Percentiles rank a stretch among this genome's conserved stretches.
Conservation (phyloP, 192 early-diverging fungal genomes). For the Coemansia sp. region DNA sequence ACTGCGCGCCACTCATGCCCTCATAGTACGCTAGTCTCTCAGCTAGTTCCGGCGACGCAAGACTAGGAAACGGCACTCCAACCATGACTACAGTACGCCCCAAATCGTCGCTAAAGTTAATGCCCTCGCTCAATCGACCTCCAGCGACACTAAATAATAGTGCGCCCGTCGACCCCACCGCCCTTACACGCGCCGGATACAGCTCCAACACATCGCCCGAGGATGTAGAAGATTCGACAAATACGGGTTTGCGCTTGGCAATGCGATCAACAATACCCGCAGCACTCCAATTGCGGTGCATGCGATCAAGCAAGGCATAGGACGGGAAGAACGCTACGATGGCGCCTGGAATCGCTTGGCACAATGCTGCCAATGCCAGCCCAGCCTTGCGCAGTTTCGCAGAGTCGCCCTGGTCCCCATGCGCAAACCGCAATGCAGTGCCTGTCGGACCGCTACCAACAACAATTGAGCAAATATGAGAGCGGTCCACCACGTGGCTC, state of each 20-base stretch:
- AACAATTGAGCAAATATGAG: slow-evolving; percentile 57
- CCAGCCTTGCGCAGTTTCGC: slow-evolving; percentile 69
- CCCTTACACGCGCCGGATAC: slow-evolving; percentile 60
- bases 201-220: slow-evolving; percentile 60
- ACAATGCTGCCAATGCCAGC: slow-evolving; percentile 67
- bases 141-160: slow-evolving; percentile 88
- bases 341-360: slow-evolving; percentile 76
- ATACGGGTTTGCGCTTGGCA: slow-evolving; percentile 67
- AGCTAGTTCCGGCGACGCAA: slow-evolving; percentile 70
- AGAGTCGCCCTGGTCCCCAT: slow-evolving; percentile 20
- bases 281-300: slow-evolving; percentile 58
- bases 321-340: slow-evolving; percentile 89
- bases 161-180: slow-evolving; percentile 57
- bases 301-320: slow-evolving; percentile 72
- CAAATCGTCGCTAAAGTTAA: slow-evolving; percentile 86
- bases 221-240: slow-evolving; percentile 65
- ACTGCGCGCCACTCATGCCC: background rate
- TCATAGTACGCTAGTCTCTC: slow-evolving; percentile 54
- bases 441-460: slow-evolving; percentile 68
- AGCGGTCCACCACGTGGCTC: slow-evolving; percentile 80
- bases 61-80: slow-evolving; percentile 85
- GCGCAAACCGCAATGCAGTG: slow-evolving; percentile 69
- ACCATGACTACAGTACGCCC: slow-evolving; percentile 86
- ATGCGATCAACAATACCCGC: slow-evolving; percentile 57
- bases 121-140: slow-evolving; percentile 92